Evolutionary conservation across 2,329 filamentous ascomycete species (phyloP), one percentile per base, ranked within the genome.

Genomic region (Incumbomyces lentus): DNA sequence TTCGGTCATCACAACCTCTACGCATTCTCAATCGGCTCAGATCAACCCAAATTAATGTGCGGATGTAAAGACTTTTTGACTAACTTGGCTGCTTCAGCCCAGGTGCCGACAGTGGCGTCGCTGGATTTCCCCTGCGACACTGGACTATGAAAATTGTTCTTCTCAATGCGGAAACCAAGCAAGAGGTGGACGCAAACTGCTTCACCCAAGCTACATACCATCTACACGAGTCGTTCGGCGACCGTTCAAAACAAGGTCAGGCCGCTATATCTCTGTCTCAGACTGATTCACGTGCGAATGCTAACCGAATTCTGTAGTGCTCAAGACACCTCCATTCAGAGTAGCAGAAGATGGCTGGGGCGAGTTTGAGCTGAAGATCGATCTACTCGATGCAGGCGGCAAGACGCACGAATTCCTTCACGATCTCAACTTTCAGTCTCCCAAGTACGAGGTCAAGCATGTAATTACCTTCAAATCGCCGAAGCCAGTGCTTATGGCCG

Each of bases 271-370:
- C 36, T 30, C 11, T 19, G 26, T 34, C 26, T 52, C 22, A 31
- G 16, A 16, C 51, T 59, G 38, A 64, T 49, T 32, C 26, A 26
- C 36, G 16, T 40, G 29, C 22, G 8, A 26, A 26, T 26, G 22
- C 22, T 26, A 5, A 26, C 22, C 19, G 17, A 17, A 26, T 38
- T n/a, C 16, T 12, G 44, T 56, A 92, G 86, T 79, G 18, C 84
- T 95, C 70, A 82, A 81, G 61, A 82, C 84, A 54, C 79, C 88
- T 0, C 92, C 92, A 0, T 98, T 96, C 70, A 76, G 76, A 55
- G 94, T 94, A 66, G 74, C 80, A 53, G 94, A 98, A 67, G 86
- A 95, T 68, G 92, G 92, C 57, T 98, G 92, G 92, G 92, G 92
- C 60, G 92, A 96, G 69, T 98, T 98, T 64, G 92, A 96, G 63